Evolutionary conservation across 2,329 filamentous ascomycete species (phyloP), one percentile per base, ranked within the genome.

Genomic region (Emmonsia crescens): DNA sequence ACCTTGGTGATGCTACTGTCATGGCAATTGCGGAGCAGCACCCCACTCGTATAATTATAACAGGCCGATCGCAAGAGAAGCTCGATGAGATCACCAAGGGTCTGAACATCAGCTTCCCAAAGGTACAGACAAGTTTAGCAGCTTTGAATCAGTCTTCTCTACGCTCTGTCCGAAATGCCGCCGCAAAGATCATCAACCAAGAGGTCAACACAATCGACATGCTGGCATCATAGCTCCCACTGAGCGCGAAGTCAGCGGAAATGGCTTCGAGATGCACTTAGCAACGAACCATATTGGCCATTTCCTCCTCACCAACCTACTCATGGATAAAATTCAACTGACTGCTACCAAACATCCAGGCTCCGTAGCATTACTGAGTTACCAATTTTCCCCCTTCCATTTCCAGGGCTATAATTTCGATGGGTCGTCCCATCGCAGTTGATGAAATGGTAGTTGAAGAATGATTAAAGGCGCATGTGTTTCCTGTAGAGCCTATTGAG

Each of bases 211-310:
- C 64, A 40, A 63, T 74, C 38, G 70, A 75, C 58, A 72, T 57
- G 72, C 72, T 5, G 72, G 72, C 8, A 62, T 74, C 40, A 73
- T 74, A 70, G 69, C 64, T 1, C 29, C 67, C 1, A 61, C 67
- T 9, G 58, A 67, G 2, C 67, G 62, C 40, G 62, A 65, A 19
- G 61, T 64, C 33, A 72, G 68, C 55, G 66, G 68, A n/a, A 65
- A 71, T 12, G 72, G 72, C 1, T 67, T 73, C 36, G 73, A 75
- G 58, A 58, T 68, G 4, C 69, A 72, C 31, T 68, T 74, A n/a
- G 73, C 69, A 1, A 72, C 70, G 10, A 75, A 75, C 57, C 69
- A 75, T 57, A 44, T 75, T 40, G 71, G 72, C 5, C 72, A 71
- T 54, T 74, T 73, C 64, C 62, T 74, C 16, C 68, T 74, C 49